Conservation (phyloP, 1,284 basidiomycete species). For the Sutorius eximius region DNA sequence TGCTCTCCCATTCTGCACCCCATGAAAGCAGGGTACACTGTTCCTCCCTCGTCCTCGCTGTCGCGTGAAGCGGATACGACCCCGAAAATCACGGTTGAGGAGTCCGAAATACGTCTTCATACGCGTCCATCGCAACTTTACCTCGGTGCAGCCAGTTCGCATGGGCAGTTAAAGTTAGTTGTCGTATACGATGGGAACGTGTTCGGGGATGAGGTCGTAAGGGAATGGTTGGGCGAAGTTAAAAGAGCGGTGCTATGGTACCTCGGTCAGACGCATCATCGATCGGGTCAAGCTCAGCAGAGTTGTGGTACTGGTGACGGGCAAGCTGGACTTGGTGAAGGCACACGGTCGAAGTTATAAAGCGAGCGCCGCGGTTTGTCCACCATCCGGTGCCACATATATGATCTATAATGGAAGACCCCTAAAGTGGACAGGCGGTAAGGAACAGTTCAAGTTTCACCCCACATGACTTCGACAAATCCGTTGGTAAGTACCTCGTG, state of each 20-base stretch:
- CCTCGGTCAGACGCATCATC: conserved; percentile 27
- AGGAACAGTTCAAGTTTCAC: too few relatives aligned
- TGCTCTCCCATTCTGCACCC: conserved; percentile 13
- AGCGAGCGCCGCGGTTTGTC: background rate
- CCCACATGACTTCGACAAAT: too few relatives aligned
- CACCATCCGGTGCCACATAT: too few relatives aligned
- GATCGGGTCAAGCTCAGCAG: background rate
- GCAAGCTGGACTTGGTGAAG: background rate
- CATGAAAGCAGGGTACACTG: conserved; percentile 21
- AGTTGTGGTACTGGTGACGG: background rate
- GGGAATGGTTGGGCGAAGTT: conserved; percentile 47
- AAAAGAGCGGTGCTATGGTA: conserved; percentile 40
- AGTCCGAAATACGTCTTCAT: conserved; percentile 33
- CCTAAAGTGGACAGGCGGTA: too few relatives aligned
- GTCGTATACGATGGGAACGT: conserved; percentile 45
- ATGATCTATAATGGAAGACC: too few relatives aligned
- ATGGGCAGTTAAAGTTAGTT: conserved; percentile 29
- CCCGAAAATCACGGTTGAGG: conserved; percentile 8
- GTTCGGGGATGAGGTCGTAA: conserved; percentile 37
- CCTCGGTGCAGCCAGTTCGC: conserved; percentile 38
- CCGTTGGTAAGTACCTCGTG: too few relatives aligned
- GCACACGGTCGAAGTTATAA: background rate
- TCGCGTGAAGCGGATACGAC: background rate
- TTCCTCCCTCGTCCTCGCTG: background rate
- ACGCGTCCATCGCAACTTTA: conserved; percentile 50